Base-by-base conservation (phyloP, 495 filamentous ascomycete species). In the Tuber microsphaerosporum region DNA sequence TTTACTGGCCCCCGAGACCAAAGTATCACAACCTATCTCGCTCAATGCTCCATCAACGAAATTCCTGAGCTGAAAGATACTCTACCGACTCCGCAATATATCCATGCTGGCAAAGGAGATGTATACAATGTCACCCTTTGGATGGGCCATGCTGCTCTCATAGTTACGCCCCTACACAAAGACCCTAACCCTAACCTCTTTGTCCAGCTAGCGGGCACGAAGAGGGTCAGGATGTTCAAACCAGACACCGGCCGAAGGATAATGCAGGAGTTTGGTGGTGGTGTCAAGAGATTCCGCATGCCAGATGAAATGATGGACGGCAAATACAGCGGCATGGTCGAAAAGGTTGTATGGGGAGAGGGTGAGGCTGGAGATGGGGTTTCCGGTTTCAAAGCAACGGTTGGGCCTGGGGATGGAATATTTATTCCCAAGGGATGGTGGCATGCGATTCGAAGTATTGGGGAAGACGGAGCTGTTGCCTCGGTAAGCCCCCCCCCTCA, bases 111-210 rank as follows among this genome's bases (percentile, higher is more conserved):
- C 16, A 85, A 85, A 79, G 90, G 91, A 34, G 94, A 97, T 84
- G 84, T 97, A 17, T 98, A 99, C 81, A 88, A 89, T 78, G 89
- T 90, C 19, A 94, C 91, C 81, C 84, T 99, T 39, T 99, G 95
- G 95, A 87, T 98, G 8, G 95, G 95, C 16, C 84, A 91, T 7
- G 88, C 93, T 45, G 71, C 71, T 1, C 92, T 92, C 2, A 97
- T 94, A 0, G 92, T 91, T 80, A 98, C 95, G 0, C 93, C 95
- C 10, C 87, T 96, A 16, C 95, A 99, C 84, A 87, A 90, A 34
- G 95, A 99, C 81, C 95, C 95, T 0, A 99, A 99, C 79, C 93
- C 93, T 12, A 99, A 99, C 81, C 81, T 97, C 0, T 97, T 98
- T 83, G 88, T 92, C 51, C 95, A 99, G 83, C 83, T 99, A 26